Base-by-base conservation (phyloP, 2,329 filamentous ascomycete species). In the Exophiala sp. region DNA sequence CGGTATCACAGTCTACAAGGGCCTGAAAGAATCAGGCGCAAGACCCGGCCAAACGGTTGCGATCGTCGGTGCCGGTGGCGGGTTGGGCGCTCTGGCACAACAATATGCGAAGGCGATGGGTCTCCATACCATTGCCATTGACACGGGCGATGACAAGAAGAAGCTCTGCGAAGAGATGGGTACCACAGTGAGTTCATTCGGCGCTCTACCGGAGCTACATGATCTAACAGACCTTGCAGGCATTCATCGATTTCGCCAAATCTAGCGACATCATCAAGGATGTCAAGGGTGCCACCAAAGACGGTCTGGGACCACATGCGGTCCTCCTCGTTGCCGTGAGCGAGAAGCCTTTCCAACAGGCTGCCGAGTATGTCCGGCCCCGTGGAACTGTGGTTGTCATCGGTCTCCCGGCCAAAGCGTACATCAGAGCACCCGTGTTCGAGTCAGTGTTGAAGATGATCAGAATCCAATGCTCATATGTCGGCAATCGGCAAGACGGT, bases 261-360 rank as follows among this genome's bases (percentile, higher is more conserved):
- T 82, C 80, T 66, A 80, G 83, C 69, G 84, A 95, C 70, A 70
- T 96, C 21, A 85, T 95, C 60, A 80, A 80, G 60, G 88, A 94
- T 58, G 90, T 96, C 58, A 87, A 89, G 74, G 82, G 81, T 40
- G 83, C 83, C 22, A 94, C 88, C 1, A 71, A 80, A 22, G 88
- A 91, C 61, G 87, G 87, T 16, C 78, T 88, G 13, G 91, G 91
- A 45, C 89, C 90, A 3, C 86, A 95, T 63, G 90, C 88, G 32
- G 89, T 91, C 55, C 76, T 96, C 59, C 77, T 96, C 38, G 81
- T 96, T 53, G 90, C 91, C 55, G 89, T 88, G 45, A 80, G 76
- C 62, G 90, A 96, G 78, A 88, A 85, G 75, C 91, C 91, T 46
- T 96, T 96, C 82, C 88, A 95, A 73, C 90, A 96, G 74, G 91